phyloP scores from a whole-genome alignment of 2,329 filamentous ascomycete genomes.

The Emmonsia crescens region DNA sequence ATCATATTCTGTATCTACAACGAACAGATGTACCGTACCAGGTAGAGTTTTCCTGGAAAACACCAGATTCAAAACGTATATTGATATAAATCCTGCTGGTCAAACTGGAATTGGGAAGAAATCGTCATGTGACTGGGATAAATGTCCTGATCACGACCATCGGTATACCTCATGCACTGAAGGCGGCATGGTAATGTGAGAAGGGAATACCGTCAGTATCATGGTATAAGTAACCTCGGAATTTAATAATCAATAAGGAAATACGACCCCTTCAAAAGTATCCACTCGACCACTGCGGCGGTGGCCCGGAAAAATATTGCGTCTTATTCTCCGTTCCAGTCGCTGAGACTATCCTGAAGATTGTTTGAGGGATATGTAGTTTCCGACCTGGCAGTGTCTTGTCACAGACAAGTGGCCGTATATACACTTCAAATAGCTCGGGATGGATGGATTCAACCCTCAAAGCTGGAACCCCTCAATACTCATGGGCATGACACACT shows the following conservation, averaged over 20 bases:
- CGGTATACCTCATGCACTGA: background rate
- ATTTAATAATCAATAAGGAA: too few species aligned
- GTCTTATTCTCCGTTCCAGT: background rate
- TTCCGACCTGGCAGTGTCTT: background rate
- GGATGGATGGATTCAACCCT: background rate
- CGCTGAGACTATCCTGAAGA: background rate
- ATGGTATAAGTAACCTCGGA: background rate
- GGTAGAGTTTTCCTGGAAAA: background rate
- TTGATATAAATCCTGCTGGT: background rate
- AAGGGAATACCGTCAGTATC: background rate
- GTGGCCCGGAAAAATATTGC: background rate
- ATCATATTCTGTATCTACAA: too few species aligned
- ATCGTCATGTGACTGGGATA: background rate
- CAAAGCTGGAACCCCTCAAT: background rate
- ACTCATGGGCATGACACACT: background rate
- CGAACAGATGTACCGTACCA: too few species aligned
- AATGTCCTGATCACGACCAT: background rate
- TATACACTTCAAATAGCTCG: background rate
- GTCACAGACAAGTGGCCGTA: too few species aligned
- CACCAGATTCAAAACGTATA: background rate
- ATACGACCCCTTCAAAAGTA: background rate
- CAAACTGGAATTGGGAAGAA: background rate
- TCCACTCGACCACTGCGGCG: background rate
- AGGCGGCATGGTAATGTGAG: background rate
- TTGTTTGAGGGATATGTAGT: background rate